phyloP scores from a whole-genome alignment of 768 basidiomycete genomes.

The Trametes punicea region DNA sequence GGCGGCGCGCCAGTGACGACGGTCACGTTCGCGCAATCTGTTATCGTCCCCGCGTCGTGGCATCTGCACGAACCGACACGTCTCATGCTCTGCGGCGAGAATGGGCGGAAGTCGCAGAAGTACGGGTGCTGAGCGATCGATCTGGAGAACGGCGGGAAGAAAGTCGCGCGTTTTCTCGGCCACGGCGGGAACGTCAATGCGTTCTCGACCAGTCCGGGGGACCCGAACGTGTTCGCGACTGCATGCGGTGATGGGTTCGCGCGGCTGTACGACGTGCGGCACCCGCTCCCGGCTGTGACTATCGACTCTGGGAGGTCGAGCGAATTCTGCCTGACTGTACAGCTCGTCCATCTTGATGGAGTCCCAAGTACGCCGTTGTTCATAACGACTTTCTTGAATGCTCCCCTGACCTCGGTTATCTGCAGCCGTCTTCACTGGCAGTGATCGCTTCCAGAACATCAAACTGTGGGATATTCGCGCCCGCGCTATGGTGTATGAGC shows the following conservation, averaged over 20 bases:
- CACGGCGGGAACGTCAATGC: slow-evolving; percentile 33
- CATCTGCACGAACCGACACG: slow-evolving; percentile 27
- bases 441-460: slow-evolving; percentile 30
- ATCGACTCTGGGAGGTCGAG: slow-evolving; percentile 24
- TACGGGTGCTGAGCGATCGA: slow-evolving; percentile 29
- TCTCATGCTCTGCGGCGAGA: slow-evolving; percentile 26
- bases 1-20: slow-evolving; percentile 25
- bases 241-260: slow-evolving; percentile 36
- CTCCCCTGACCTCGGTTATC: not conserved
- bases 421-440: slow-evolving; percentile 31
- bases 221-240: slow-evolving; percentile 37
- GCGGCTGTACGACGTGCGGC: slow-evolving; percentile 37
- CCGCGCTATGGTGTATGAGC: slow-evolving; percentile 34
- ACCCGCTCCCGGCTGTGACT: slow-evolving; percentile 35
- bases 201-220: slow-evolving; percentile 35
- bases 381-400: not conserved
- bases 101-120: not conserved
- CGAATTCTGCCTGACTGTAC: slow-evolving; percentile 21
- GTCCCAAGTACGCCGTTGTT: slow-evolving; percentile 36
- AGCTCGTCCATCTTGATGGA: slow-evolving; percentile 36
- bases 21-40: not conserved
- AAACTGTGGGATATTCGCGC: slow-evolving; percentile 43
- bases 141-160: slow-evolving; percentile 33
- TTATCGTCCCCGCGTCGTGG: slow-evolving; percentile 20
- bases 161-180: slow-evolving; percentile 33